Percentiles rank a stretch among this genome's conserved stretches.
Conservation (phyloP, 495 filamentous ascomycete species). For the Penicillium arizonense region DNA sequence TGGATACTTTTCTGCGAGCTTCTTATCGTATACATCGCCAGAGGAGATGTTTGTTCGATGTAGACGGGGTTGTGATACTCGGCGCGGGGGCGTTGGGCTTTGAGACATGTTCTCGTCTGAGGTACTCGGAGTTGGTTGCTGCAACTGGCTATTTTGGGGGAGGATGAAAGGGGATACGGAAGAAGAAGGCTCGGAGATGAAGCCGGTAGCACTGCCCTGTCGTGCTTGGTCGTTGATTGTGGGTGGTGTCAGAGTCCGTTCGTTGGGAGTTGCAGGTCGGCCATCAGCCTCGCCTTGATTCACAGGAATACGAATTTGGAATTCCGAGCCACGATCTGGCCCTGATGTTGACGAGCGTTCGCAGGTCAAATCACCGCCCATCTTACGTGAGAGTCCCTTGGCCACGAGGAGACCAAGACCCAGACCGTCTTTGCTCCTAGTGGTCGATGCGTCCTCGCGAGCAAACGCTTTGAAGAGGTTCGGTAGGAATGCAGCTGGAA, state of each 20-base stretch:
- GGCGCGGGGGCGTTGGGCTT: constrained; percentile 27
- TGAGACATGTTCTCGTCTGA: constrained; percentile 30
- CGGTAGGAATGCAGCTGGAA: constrained; percentile 65
- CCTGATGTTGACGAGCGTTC: constrained; percentile 67
- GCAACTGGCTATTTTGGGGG: constrained; percentile 24
- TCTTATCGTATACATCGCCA: constrained; percentile 34
- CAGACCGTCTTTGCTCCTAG: constrained; percentile 68
- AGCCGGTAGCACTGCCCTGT: constrained; percentile 23
- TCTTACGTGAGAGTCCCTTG: constrained; percentile 71
- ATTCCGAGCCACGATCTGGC: constrained; percentile 67
- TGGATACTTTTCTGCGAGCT: constrained; percentile 57
- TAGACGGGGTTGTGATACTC: constrained; percentile 15
- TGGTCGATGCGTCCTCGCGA: constrained; percentile 70
- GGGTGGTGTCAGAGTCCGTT: constrained; percentile 28
- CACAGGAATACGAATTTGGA: constrained; percentile 69
- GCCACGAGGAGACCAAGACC: constrained; percentile 75
- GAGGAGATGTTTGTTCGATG: constrained; percentile 22
- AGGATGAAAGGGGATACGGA: constrained; percentile 20
- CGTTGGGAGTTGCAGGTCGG: constrained; percentile 39
- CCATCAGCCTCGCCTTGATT: constrained; percentile 46
- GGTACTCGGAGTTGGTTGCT: constrained; percentile 34
- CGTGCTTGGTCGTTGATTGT: constrained; percentile 21
- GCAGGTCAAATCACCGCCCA: constrained; percentile 72
- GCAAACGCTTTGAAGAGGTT: constrained; percentile 76
- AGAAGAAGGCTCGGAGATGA: constrained; percentile 19